Conservation (phyloP, 345 rosid genomes). For the Syzygium aqueum region DNA sequence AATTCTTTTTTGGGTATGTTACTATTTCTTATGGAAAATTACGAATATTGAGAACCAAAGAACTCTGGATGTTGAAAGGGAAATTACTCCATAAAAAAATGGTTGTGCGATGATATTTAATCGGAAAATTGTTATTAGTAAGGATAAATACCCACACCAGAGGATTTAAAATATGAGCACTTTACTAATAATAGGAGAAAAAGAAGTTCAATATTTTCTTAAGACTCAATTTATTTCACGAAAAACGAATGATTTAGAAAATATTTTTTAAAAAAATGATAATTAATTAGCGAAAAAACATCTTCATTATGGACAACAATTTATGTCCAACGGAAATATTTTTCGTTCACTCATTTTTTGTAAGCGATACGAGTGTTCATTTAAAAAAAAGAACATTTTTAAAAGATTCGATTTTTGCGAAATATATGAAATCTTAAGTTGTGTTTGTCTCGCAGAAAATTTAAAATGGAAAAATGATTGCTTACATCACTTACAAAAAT, state of each 20-base stretch:
- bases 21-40: not conserved
- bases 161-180: not conserved
- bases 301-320: fast-evolving
- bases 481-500: too few relatives aligned
- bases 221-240: not conserved
- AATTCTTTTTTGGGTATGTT: not conserved
- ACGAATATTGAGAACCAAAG: not conserved
- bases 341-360: not conserved
- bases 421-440: too few relatives aligned
- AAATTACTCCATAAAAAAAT: not conserved
- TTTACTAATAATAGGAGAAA: not conserved
- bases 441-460: too few relatives aligned
- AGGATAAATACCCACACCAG: not conserved
- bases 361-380: too few relatives aligned
- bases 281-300: not conserved
- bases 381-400: too few relatives aligned
- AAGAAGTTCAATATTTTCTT: not conserved
- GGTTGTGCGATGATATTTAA: not conserved
- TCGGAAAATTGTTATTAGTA: not conserved
- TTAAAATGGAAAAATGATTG: too few relatives aligned
- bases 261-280: not conserved
- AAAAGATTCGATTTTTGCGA: too few relatives aligned
- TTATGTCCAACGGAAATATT: not conserved
- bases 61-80: not conserved
- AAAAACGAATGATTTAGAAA: not conserved